A percentile compares a stretch with the other conserved stretches of the same genome.
Evolutionary conservation across 345 rosid species (phyloP).

Genomic region (Turritis glabra): DNA sequence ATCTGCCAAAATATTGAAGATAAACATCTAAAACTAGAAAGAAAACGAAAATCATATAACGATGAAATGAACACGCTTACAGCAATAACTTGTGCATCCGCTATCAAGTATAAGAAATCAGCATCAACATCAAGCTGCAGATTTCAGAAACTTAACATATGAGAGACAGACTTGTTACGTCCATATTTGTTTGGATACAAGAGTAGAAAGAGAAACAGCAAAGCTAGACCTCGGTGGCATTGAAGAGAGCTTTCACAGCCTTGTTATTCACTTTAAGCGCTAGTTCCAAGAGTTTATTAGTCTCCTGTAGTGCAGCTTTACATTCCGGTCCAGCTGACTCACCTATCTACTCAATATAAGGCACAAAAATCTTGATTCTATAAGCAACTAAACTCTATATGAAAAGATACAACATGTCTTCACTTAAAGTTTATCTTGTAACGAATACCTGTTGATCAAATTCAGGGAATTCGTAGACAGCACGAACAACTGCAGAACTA

Average conservation of each 20-base stretch:
- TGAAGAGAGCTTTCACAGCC: conserved; percentile 64
- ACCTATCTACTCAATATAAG: conserved; percentile 58
- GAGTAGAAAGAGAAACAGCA: conserved; percentile 18
- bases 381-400: neutral
- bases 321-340: conserved; percentile 90
- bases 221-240: conserved; percentile 72
- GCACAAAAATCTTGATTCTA: neutral
- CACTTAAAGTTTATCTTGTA: neutral
- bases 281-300: conserved; percentile 64
- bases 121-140: conserved; percentile 82
- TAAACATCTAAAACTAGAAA: conserved; percentile 19
- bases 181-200: neutral
- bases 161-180: neutral
- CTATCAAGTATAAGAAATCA: conserved; percentile 87
- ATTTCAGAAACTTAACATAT: conserved; percentile 19
- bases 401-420: neutral
- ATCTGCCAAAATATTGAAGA: conserved; percentile 50
- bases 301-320: conserved; percentile 77
- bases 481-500: conserved; percentile 94
- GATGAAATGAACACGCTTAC: conserved; percentile 38
- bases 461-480: conserved; percentile 73
- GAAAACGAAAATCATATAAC: conserved; percentile 17
- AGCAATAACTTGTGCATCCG: conserved; percentile 82
- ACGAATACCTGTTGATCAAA: conserved; percentile 76
- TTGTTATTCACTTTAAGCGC: conserved; percentile 60